Evolutionary conservation across 176 grass and related monocot species (phyloP).

Genomic region (Neostapfia colusana): DNA sequence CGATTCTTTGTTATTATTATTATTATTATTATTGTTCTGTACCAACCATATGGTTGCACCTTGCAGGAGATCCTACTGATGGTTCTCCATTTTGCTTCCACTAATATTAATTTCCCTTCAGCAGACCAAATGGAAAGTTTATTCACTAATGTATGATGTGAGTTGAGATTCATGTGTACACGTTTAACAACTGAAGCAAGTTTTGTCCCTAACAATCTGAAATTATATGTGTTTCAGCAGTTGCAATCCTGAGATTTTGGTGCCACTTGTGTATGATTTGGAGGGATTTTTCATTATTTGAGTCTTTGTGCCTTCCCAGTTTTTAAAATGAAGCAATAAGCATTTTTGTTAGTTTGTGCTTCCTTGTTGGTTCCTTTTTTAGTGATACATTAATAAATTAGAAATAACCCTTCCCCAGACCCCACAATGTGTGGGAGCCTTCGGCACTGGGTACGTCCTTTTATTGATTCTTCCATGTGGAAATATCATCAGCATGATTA

Average conservation of each 20-base stretch:
- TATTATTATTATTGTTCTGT: constrained; percentile 31
- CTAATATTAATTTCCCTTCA: constrained; percentile 3
- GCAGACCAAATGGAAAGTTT: background rate
- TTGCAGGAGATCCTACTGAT: constrained; percentile 28
- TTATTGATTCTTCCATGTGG: background rate
- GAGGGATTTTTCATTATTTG: background rate
- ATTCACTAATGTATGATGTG: background rate
- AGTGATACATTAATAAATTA: no score
- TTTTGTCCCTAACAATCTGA: constrained; percentile 12
- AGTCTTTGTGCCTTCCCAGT: background rate
- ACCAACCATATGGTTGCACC: constrained; percentile 34
- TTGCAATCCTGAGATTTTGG: background rate
- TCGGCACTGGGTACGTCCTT: no score
- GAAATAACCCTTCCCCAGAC: no score
- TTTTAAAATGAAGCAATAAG: background rate
- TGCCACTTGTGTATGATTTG: background rate
- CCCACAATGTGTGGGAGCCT: no score
- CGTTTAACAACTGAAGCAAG: background rate
- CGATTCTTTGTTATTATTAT: background rate
- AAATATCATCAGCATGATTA: background rate
- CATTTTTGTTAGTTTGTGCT: constrained; percentile 2
- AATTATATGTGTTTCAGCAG: background rate
- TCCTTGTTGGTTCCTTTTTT: background rate
- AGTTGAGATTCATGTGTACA: background rate
- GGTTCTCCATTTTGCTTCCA: constrained; percentile 2